phyloP scores from a whole-genome alignment of 2,329 filamentous ascomycete species.

The Hypoxylon sp. region DNA sequence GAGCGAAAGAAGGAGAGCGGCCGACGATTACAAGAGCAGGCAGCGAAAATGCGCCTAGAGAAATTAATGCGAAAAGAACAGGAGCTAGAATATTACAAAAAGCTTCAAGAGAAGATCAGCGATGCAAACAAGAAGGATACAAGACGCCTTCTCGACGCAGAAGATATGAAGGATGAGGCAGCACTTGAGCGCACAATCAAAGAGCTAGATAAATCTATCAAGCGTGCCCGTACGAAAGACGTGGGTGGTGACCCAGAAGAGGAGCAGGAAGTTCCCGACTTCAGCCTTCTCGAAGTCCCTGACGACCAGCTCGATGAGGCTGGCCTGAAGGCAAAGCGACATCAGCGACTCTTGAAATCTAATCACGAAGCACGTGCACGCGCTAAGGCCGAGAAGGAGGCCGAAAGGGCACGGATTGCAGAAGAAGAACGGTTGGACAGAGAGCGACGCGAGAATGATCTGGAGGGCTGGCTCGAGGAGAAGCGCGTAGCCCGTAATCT shows the following conservation, averaged over 20 bases:
- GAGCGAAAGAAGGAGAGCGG: conserved; percentile 97
- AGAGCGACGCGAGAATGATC: conserved; percentile 85
- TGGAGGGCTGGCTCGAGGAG: conserved; percentile 89
- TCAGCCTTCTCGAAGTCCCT: conserved; percentile 88
- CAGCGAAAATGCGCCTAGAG: conserved; percentile 96
- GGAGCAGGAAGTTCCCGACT: conserved; percentile 85
- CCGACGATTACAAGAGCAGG: conserved; percentile 91
- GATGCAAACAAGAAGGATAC: conserved; percentile 92
- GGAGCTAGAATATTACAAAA: conserved; percentile 93
- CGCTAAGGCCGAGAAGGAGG: conserved; percentile 97
- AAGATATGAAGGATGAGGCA: conserved; percentile 92
- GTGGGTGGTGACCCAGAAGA: conserved; percentile 86
- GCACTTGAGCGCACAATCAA: conserved; percentile 87
- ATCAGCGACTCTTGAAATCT: conserved; percentile 92
- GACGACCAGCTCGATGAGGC: conserved; percentile 96
- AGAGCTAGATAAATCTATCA: conserved; percentile 91
- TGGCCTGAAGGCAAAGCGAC: conserved; percentile 89
- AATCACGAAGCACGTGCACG: conserved; percentile 93
- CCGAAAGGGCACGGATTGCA: conserved; percentile 85
- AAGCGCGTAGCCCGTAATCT: conserved; percentile 80
- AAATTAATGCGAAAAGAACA: conserved; percentile 96
- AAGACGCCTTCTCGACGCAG: conserved; percentile 85
- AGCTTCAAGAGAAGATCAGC: conserved; percentile 79
- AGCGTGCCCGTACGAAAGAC: conserved; percentile 92
- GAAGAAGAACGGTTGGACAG: conserved; percentile 88